Base-by-base conservation (phyloP, 805 yeast species). In the Pichia occidentalis region DNA sequence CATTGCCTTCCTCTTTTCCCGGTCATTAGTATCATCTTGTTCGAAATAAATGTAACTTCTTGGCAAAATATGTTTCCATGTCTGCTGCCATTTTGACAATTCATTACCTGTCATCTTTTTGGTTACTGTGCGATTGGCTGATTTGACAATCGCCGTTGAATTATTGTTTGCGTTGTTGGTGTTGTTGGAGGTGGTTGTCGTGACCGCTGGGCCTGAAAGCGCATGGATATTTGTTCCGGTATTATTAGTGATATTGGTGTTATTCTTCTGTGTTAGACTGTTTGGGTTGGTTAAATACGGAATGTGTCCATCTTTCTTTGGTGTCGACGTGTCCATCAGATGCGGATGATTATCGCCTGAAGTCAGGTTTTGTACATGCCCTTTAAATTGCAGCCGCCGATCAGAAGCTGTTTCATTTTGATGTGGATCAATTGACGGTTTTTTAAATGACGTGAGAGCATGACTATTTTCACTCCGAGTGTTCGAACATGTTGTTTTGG, bases 1-100 rank as follows among this genome's bases (percentile, higher is more conserved):
- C 18, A 52, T 53, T 3, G 68, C 67, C 21, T 53, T 50, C 26
- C 54, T 54, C 24, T 56, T 56, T 26, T 67, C 71, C 32, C 50
- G 56, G 41, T 48, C 59, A 46, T 48, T 54, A 2, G 59, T 54
- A 16, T 64, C 67, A 39, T 57, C 64, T 29, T 63, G 56, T 40
- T 77, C 83, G 49, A 77, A 76, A 50, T 76, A 77, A 5, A 75
- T 75, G 8, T 69, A 71, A 9, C 76, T 68, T 35, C 65, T 70
- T 29, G 64, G 68, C 75, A 77, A 70, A 39, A 76, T 75, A 38
- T 65, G 65, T 30, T 73, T 60, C 85, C 85, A 77, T 34, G 70
- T 68, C 24, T 59, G 62, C 49, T 75, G 80, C 85, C 85, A 77
- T 44, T 65, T 67, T 36, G 57, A 59, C 34, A 77, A 53, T 38